These are phyloP conservation scores for Knoxdaviesia capensis DNA, from an alignment of 2,329 filamentous ascomycete genomes.

Conservation along the genomic window DNA sequence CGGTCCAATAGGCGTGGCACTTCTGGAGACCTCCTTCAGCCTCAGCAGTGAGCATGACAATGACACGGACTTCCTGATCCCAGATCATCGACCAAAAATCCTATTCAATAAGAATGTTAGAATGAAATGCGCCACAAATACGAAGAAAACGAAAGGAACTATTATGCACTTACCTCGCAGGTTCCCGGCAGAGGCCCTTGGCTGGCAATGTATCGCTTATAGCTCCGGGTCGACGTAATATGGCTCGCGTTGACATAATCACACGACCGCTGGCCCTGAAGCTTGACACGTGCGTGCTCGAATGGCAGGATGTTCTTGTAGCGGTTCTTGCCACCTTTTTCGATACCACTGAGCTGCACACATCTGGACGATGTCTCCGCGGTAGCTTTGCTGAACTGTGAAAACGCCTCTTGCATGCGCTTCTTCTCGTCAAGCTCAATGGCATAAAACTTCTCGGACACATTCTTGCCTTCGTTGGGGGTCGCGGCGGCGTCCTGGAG, in stretches of 20 bases:
- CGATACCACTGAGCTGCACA: slow-evolving; percentile 73
- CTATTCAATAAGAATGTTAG: slow-evolving; percentile 22
- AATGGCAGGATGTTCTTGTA: slow-evolving; percentile 98
- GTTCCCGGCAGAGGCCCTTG: slow-evolving; percentile 87
- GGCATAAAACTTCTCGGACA: slow-evolving; percentile 64
- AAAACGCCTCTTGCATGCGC: slow-evolving; percentile 70
- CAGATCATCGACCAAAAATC: slow-evolving; percentile 97
- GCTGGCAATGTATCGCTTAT: slow-evolving; percentile 88
- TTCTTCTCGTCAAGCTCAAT: slow-evolving; percentile 75
- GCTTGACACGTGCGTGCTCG: slow-evolving; percentile 72
- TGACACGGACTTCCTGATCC: slow-evolving; percentile 87
- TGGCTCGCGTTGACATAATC: slow-evolving; percentile 96
- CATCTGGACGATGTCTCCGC: no score
- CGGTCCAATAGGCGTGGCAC: slow-evolving; percentile 85
- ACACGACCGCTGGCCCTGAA: slow-evolving; percentile 50
- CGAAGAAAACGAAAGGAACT: background rate
- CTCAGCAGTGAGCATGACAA: slow-evolving; percentile 94
- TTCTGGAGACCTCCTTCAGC: slow-evolving; percentile 85
- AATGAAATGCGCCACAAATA: slow-evolving; percentile 2
- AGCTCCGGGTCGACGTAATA: slow-evolving; percentile 57
- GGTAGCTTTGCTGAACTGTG: slow-evolving; percentile 9
- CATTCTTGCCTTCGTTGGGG: slow-evolving; percentile 54
- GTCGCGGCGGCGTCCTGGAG: slow-evolving; percentile 46
- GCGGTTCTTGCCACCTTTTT: slow-evolving; percentile 85
- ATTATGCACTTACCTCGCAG: slow-evolving; percentile 45